phyloP scores from a whole-genome alignment of 2,329 filamentous ascomycete species.

The Xylariaceae sp. region DNA sequence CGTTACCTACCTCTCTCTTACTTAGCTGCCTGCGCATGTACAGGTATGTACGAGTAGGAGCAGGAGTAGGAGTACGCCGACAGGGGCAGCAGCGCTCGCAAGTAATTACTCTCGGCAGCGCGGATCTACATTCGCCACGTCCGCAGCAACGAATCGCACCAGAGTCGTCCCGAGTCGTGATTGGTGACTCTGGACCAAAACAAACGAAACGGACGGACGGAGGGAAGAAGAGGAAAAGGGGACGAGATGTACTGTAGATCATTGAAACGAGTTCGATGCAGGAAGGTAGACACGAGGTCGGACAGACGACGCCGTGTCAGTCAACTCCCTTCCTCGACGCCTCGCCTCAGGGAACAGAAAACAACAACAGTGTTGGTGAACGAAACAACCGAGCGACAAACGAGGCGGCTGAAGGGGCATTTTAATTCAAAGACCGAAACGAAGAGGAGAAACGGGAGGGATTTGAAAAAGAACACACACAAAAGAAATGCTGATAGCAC shows the following conservation, averaged over 20 bases:
- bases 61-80: too few species aligned
- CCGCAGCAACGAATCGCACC: background rate
- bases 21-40: too few species aligned
- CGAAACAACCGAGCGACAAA: background rate
- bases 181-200: too few species aligned
- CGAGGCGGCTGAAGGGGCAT: slow-evolving; percentile 12
- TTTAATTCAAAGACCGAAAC: background rate
- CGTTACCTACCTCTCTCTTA: background rate
- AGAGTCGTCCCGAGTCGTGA: background rate
- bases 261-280: slow-evolving; percentile 13
- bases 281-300: slow-evolving; percentile 16
- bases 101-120: background rate
- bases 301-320: slow-evolving; percentile 12
- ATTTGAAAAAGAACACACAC: background rate
- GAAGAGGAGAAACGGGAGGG: background rate
- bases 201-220: too few species aligned
- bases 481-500: background rate
- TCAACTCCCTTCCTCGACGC: too few species aligned
- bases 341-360: too few species aligned
- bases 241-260: slow-evolving; percentile 11
- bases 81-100: background rate
- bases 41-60: too few species aligned
- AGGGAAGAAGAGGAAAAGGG: too few species aligned
- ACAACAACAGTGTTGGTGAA: background rate
- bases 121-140: slow-evolving; percentile 5